Base-by-base conservation (phyloP, 345 rosid genomes). In the Populus tremula region DNA sequence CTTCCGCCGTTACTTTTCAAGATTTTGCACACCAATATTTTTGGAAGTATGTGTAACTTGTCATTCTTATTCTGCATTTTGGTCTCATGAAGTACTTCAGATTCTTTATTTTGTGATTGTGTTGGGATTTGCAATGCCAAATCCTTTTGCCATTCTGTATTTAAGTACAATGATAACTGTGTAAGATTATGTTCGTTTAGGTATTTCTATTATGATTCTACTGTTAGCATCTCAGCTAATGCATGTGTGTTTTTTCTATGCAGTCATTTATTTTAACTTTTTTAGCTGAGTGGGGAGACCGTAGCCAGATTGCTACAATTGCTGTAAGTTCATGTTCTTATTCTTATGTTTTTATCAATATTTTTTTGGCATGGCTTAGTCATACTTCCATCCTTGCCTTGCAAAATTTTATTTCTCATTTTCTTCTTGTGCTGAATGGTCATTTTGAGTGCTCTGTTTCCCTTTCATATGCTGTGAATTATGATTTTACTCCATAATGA, bases 211-310 rank as follows among this genome's bases (percentile, higher is more conserved):
- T 53, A 53, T 18, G 2, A 18, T 53, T 53, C 9, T 53, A 2
- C n/a, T 78, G 65, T 6, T 33, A 35, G 13, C 27, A 54, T 69
- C 67, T 23, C 12, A 16, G 63, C 69, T 5, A 8, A 78, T 27
- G 8, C 29, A 39, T 17, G 67, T 23, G 11, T 56, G 10, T 33
- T 35, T 68, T 66, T 27, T 12, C 47, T 25, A 6, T 85, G 88
- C 91, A 94, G 99, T 91, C 99, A 66, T 96, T 96, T 83, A 86
- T 96, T 77, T 76, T 96, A 82, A 94, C 99, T 33, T 96, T 96
- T 81, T 85, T 96, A 68, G 99, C 99, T 2, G 99, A 96, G 86
- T 96, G 99, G 99, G 98, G 98, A 0, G 99, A 96, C 76, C 95
- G 98, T 69, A 96, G 99, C 87, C 98, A 96, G 87, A 96, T 96